These are phyloP conservation scores for Backusella psychrophila DNA, from an alignment of 192 early-diverging fungal genomes.

Conservation along the genomic window DNA sequence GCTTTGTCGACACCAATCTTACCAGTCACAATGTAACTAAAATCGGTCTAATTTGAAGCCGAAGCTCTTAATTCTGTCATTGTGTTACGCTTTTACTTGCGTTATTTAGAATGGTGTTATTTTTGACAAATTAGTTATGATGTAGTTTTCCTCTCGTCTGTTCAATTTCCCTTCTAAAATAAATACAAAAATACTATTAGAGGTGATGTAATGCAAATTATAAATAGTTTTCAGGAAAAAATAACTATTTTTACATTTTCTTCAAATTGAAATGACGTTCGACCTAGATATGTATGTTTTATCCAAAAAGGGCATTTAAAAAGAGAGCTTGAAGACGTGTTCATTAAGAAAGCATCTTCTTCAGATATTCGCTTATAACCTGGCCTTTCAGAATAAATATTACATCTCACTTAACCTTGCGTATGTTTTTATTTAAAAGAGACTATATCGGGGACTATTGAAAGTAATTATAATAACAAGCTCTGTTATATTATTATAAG, in stretches of 20 bases:
- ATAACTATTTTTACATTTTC: not conserved
- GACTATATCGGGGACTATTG: no score
- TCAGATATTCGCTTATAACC: no score
- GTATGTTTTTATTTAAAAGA: no score
- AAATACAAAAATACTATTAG: not conserved
- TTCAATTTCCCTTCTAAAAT: not conserved
- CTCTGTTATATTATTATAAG: no score
- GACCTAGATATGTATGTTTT: not conserved
- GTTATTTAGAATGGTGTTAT: not conserved
- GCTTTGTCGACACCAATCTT: not conserved
- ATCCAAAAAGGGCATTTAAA: no score
- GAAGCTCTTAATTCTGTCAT: not conserved
- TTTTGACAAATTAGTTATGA: not conserved
- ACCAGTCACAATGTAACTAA: not conserved
- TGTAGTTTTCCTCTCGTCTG: not conserved
- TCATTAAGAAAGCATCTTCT: no score
- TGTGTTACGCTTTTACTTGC: not conserved
- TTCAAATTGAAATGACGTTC: not conserved
- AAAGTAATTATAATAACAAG: no score
- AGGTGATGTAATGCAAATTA: not conserved
- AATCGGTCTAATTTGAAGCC: not conserved
- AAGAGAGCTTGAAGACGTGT: no score
- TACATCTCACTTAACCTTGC: no score
- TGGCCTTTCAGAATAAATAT: no score
- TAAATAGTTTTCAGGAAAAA: not conserved